phyloP scores from a whole-genome alignment of 2,329 filamentous ascomycete genomes.

The Pestalotiopsis sp. region DNA sequence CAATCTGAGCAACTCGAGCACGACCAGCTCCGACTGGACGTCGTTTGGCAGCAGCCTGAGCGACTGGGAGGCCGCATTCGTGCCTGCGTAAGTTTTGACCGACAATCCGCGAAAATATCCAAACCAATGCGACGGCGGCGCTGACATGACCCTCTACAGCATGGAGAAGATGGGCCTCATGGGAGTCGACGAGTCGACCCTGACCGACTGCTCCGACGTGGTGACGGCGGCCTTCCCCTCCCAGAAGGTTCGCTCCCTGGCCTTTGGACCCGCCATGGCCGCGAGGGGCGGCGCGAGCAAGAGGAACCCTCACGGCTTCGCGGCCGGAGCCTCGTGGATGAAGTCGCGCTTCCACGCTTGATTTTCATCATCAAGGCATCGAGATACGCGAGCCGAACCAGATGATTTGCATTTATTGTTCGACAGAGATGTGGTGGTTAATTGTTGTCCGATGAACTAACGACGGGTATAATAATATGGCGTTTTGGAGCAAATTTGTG shows the following conservation, averaged over 20 bases:
- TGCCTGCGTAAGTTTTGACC: conserved; percentile 28
- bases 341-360: neutral
- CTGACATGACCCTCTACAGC: conserved; percentile 16
- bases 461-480: neutral
- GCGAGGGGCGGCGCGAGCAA: neutral
- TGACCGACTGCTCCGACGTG: conserved; percentile 30
- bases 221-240: conserved; percentile 24
- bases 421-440: neutral
- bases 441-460: neutral
- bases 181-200: conserved; percentile 23
- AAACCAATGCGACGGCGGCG: neutral
- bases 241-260: neutral
- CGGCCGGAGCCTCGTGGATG: conserved; percentile 2
- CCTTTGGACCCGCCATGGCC: neutral
- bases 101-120: neutral
- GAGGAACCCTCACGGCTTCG: conserved; percentile 1
- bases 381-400: neutral
- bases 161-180: conserved; percentile 29
- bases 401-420: neutral
- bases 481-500: neutral
- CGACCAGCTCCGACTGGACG: conserved; percentile 25
- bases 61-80: conserved; percentile 27
- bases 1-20: conserved; percentile 25
- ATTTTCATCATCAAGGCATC: neutral
- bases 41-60: conserved; percentile 22